Evolutionary conservation across 2,329 filamentous ascomycete species (phyloP).

Genomic region (Fusarium ramigenum): DNA sequence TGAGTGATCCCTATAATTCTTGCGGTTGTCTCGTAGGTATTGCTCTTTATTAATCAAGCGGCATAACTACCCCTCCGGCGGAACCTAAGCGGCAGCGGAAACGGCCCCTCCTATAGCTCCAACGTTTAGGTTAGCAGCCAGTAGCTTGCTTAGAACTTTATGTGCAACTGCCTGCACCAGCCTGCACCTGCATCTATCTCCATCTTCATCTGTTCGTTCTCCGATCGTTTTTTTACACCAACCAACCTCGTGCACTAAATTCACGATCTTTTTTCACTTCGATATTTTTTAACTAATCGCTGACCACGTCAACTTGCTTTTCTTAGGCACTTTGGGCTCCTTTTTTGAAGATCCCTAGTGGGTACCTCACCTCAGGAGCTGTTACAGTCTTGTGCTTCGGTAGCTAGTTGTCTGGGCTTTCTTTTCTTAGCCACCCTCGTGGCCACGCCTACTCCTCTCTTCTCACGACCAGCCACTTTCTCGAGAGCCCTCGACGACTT

Average conservation of each 20-base stretch:
- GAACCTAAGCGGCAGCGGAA: not conserved
- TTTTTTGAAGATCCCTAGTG: not conserved
- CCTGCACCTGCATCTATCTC: conserved; percentile 21
- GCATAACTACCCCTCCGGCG: conserved; percentile 12
- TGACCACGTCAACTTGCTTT: not conserved
- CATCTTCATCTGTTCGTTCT: conserved; percentile 26
- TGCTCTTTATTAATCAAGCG: not conserved
- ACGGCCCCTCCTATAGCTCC: conserved; percentile 27
- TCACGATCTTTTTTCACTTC: not conserved
- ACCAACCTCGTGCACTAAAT: conserved; percentile 21
- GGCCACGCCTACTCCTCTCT: conserved; percentile 9
- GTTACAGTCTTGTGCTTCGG: not conserved
- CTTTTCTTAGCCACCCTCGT: conserved; percentile 7
- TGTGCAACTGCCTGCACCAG: conserved; percentile 10
- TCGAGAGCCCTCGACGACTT: conserved; percentile 3
- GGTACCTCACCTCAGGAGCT: conserved; percentile 14
- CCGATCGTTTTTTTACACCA: conserved; percentile 13
- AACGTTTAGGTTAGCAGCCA: not conserved
- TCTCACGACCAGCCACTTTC: conserved; percentile 29
- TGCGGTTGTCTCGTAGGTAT: too few species aligned
- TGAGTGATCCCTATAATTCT: not conserved
- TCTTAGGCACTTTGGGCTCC: not conserved
- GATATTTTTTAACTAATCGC: not conserved
- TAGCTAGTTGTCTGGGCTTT: conserved; percentile 7
- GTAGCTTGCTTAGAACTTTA: conserved; percentile 15